Evolutionary conservation across 2,329 filamentous ascomycete genomes (phyloP).

Genomic region (Colletotrichum sp.): DNA sequence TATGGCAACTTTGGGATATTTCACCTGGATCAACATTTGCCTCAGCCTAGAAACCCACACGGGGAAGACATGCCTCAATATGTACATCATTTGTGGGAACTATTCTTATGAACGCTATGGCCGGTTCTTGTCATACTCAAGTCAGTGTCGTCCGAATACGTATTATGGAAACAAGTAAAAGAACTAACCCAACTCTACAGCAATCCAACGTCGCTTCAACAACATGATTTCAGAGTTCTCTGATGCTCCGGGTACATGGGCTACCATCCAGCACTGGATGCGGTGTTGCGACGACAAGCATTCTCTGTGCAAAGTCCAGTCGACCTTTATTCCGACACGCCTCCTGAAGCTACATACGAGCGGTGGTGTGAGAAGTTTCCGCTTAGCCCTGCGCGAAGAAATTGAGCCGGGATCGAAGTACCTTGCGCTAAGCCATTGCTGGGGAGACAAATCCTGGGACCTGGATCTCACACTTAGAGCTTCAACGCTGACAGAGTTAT

Average conservation of each 20-base stretch:
- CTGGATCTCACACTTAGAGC: neutral
- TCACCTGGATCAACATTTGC: neutral
- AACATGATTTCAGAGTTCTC: neutral
- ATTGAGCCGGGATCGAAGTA: fast-evolving
- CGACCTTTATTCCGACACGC: neutral
- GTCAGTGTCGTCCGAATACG: neutral
- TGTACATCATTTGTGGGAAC: neutral
- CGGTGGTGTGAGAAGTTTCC: neutral
- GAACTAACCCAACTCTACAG: neutral
- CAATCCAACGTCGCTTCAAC: neutral
- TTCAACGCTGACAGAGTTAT: neutral
- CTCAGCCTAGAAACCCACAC: too few species aligned
- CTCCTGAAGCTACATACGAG: neutral
- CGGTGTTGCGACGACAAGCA: fast-evolving
- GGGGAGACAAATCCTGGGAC: neutral
- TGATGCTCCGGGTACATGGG: neutral
- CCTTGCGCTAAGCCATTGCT: neutral
- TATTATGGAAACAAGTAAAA: too few species aligned
- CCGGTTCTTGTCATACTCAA: neutral
- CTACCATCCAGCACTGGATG: neutral
- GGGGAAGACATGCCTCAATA: neutral
- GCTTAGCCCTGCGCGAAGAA: neutral
- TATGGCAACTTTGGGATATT: neutral
- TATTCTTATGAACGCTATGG: neutral
- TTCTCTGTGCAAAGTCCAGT: neutral